Base-by-base conservation (phyloP, 148 eudicot genomes). In the Chenopodium formosanum region DNA sequence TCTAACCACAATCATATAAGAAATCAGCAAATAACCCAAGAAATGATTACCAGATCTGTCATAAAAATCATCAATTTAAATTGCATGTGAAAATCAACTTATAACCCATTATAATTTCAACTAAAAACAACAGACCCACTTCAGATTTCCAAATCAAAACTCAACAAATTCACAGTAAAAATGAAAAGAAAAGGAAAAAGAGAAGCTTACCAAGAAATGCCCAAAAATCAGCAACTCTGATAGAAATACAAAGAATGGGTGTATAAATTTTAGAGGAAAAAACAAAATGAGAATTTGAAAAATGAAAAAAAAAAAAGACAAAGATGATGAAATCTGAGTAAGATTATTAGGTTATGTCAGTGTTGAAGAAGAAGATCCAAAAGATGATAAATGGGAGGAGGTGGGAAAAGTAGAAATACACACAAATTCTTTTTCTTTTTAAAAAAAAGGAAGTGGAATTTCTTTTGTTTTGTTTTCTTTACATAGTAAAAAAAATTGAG, bases 41-140 rank as follows among this genome's bases (percentile, higher is more conserved):
- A 74, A 53, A 84, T 62, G 4, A 76, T 47, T 22, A 48, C 27
- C 78, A 84, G 86, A 84, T 84, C 86, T 84, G 66, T 11, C 62
- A 9, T 20, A 58, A 62, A 56, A 79, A 79, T 64, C 79, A 78
- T 67, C 22, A 75, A 56, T 70, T 63, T 63, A 76, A 56, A 80
- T 77, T 71, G 86, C 80, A 84, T 80, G 81, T 80, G 74, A 71
- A 84, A 76, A 80, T 80, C 81, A 80, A 70, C 66, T 32, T 19
- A 75, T 31, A 14, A 63, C 80, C 70, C 83, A 76, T 70, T 52
- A 70, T 34, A 70, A 4, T 44, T 13, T 34, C 48, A 76, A 80
- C 37, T 14, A 69, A 70, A 60, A 32, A 60, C 48, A 68, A 75
- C 27, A 80, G 32, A 4, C 83, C 83, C 81, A 80, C 46, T 12